Percentiles rank a stretch among this genome's conserved stretches.
Evolutionary conservation across 179 eudicot genomes (phyloP).

Genomic region (Heliamphora pulchella): DNA sequence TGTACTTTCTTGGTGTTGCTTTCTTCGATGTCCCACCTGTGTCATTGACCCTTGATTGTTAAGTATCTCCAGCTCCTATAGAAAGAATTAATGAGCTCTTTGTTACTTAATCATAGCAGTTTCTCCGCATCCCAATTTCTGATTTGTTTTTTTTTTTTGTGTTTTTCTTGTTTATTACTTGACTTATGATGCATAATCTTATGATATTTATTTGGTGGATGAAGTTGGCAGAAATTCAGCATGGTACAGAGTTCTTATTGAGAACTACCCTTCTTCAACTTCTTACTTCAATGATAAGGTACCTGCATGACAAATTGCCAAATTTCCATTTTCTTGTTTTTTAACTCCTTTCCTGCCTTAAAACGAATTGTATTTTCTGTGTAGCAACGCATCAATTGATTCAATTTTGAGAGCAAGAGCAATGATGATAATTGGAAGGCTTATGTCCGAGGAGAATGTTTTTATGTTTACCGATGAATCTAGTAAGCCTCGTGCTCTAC

Average conservation of each 20-base stretch:
- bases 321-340: background rate
- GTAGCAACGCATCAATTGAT: conserved; percentile 51
- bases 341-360: background rate
- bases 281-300: conserved; percentile 70
- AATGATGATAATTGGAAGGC: conserved; percentile 79
- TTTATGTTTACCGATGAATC: conserved; percentile 44
- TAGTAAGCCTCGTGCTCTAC: conserved; percentile 36
- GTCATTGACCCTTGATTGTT: conserved; percentile 2
- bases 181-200: background rate
- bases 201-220: conserved; percentile 16
- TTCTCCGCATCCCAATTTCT: background rate
- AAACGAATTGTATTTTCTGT: conserved; percentile 11
- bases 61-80: background rate
- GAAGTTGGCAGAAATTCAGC: conserved; percentile 73
- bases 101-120: background rate
- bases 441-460: conserved; percentile 60
- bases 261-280: conserved; percentile 60
- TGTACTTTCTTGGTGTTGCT: background rate
- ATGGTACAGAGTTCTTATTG: conserved; percentile 65
- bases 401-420: conserved; percentile 77
- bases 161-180: conserved; percentile 2
- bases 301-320: conserved; percentile 7
- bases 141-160: background rate
- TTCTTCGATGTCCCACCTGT: background rate
- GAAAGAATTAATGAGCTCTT: background rate